Evolutionary conservation across 1,139 yeast species (phyloP), one percentile per base, ranked within the genome.

Genomic region (Ogataea hybrid): DNA sequence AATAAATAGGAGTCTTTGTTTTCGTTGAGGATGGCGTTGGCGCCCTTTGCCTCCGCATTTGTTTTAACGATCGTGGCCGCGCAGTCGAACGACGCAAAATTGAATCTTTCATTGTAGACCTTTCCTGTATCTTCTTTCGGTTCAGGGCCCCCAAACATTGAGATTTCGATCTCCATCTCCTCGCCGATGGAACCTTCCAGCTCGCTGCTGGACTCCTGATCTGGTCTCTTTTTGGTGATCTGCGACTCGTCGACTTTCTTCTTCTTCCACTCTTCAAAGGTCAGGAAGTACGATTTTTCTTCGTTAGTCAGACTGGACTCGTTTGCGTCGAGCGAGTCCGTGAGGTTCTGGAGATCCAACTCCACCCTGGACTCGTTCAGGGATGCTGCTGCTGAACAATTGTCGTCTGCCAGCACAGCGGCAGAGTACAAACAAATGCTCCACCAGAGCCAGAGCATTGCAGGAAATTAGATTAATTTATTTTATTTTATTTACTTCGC

Each of bases 31-130:
- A 90, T 78, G 0, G 94, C 77, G 10, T 79, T 70, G 0, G 95
- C 92, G 3, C 95, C 90, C 48, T 82, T 82, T 5, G 95, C 92
- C 47, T 84, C 88, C 1, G 79, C 70, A 53, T 88, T 88, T 4
- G 95, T 83, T 59, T 86, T 81, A 28, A 90, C 81, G 3, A 90
- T 81, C 0, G 96, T 84, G 0, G 97, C 97, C 7, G 96, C 97
- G 69, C 97, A 90, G 58, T 87, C 96, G 41, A 81, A 75, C 0
- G 96, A 87, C 0, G 97, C 97, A 67, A 81, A 90, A 60, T 90
- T 90, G 67, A 87, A 86, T 46, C 86, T 73, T 48, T 84, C 88
- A 54, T 85, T 84, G 56, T 83, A 84, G 3, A 77, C 58, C 49
- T 75, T 79, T 2, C 86, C 87, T 30, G 68, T 71, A 20, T 61